These are phyloP conservation scores for Gracilaria domingensis DNA, from an alignment of 23 red algal species.

Conservation along the genomic window DNA sequence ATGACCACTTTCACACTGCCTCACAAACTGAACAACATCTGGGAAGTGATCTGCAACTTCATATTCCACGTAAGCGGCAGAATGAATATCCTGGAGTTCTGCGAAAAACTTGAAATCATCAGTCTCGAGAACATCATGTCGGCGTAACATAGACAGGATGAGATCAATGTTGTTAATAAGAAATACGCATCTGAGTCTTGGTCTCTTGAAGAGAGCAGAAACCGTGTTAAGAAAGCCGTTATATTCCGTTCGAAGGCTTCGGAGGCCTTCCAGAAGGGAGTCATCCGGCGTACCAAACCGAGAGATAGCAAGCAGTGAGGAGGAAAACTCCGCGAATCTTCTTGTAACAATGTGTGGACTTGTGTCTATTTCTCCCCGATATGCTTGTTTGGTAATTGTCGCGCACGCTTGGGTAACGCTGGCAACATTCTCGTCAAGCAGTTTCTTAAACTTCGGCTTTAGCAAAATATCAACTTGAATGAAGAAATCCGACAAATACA, in stretches of 20 bases:
- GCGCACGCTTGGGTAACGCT: slow-evolving; percentile 66
- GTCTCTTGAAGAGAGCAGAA: slow-evolving; percentile 61
- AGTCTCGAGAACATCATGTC: slow-evolving; percentile 46
- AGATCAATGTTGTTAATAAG: slow-evolving; percentile 92
- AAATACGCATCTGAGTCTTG: slow-evolving; percentile 78
- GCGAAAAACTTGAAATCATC: slow-evolving; percentile 80
- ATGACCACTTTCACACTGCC: slow-evolving; percentile 49
- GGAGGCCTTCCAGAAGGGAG: slow-evolving; percentile 74
- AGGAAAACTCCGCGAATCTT: slow-evolving; percentile 76
- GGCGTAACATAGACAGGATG: slow-evolving; percentile 69
- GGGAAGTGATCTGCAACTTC: slow-evolving; percentile 96
- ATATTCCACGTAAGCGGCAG: slow-evolving; percentile 81
- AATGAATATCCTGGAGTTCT: slow-evolving; percentile 72
- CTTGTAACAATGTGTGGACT: slow-evolving; percentile 84
- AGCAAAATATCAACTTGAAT: slow-evolving; percentile 80
- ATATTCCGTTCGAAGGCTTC: slow-evolving; percentile 78
- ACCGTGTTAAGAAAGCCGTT: slow-evolving; percentile 80
- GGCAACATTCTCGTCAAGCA: slow-evolving; percentile 78
- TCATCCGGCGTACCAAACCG: slow-evolving; percentile 74
- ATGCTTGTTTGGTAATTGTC: slow-evolving; percentile 30
- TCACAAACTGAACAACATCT: slow-evolving; percentile 80
- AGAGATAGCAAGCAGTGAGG: slow-evolving; percentile 63
- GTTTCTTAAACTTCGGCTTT: slow-evolving; percentile 83
- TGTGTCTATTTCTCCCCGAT: slow-evolving; percentile 57
- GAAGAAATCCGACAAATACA: slow-evolving; percentile 78